phyloP scores from a whole-genome alignment of 768 basidiomycete genomes.

The Pleurotus tuoliensis region DNA sequence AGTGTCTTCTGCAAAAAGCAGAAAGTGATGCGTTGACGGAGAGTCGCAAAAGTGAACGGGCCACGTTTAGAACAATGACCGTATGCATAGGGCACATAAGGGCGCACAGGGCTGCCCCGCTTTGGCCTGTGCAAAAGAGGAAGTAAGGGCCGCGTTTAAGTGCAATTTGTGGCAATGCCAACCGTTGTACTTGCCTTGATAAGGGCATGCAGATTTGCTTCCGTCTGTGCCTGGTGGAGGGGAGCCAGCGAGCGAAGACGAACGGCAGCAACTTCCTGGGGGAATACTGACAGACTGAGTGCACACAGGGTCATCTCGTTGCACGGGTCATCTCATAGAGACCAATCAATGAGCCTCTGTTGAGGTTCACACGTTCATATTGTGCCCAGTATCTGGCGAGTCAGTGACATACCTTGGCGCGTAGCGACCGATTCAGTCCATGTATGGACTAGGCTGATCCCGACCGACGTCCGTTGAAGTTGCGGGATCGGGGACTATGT shows the following conservation, averaged over 20 bases:
- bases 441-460: too few relatives aligned
- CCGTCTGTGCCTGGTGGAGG: neutral
- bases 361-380: neutral
- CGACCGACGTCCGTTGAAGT: too few relatives aligned
- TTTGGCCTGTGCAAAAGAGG: neutral
- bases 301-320: neutral
- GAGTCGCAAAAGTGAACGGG: too few relatives aligned
- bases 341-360: too few relatives aligned
- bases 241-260: neutral
- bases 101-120: neutral
- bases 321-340: neutral
- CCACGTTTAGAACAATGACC: too few relatives aligned
- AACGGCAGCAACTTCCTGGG: neutral
- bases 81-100: neutral
- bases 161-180: constrained; percentile 6
- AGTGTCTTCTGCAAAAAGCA: too few relatives aligned
- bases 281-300: neutral
- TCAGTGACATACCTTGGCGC: too few relatives aligned
- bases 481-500: too few relatives aligned
- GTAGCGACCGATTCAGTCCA: too few relatives aligned
- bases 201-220: neutral
- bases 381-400: too few relatives aligned
- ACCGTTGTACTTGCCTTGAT: constrained; percentile 1
- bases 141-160: neutral
- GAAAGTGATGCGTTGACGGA: too few relatives aligned